Evolutionary conservation across 768 basidiomycete genomes (phyloP).

Genomic region (Suillus subluteus): DNA sequence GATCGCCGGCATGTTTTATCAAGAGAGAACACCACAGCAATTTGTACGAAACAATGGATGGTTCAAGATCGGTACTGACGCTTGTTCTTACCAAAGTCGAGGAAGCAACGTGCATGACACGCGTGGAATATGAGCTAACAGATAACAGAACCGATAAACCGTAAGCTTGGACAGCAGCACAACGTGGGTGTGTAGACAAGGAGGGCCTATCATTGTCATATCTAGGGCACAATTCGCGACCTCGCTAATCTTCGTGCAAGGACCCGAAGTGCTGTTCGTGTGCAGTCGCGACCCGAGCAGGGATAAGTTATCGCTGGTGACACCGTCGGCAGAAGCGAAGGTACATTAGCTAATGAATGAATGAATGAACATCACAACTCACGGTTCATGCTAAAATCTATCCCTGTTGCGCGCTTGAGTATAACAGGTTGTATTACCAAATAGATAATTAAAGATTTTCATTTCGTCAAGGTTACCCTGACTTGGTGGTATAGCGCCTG

Average conservation of each 20-base stretch:
- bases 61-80: not conserved
- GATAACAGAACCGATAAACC: not conserved
- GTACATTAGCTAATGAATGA: not conserved
- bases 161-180: not conserved
- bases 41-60: not conserved
- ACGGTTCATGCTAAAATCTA: not conserved
- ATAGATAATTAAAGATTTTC: constrained; percentile 1
- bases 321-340: not conserved
- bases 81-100: not conserved
- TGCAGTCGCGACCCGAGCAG: constrained; percentile 3
- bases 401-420: not conserved
- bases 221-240: constrained; percentile 9
- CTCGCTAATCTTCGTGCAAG: not conserved
- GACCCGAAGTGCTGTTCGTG: not conserved
- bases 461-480: constrained; percentile 6
- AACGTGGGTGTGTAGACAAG: not conserved
- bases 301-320: constrained; percentile 3
- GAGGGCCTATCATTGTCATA: not conserved
- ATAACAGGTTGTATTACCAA: not conserved
- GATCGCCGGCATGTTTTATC: not conserved
- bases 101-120: constrained; percentile 1
- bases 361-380: not conserved
- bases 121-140: not conserved
- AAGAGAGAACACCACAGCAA: not conserved
- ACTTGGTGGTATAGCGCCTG: not conserved